Evolutionary conservation across 108 stramenopile genomes (phyloP).

Genomic region (Nitzschia inconspicua): DNA sequence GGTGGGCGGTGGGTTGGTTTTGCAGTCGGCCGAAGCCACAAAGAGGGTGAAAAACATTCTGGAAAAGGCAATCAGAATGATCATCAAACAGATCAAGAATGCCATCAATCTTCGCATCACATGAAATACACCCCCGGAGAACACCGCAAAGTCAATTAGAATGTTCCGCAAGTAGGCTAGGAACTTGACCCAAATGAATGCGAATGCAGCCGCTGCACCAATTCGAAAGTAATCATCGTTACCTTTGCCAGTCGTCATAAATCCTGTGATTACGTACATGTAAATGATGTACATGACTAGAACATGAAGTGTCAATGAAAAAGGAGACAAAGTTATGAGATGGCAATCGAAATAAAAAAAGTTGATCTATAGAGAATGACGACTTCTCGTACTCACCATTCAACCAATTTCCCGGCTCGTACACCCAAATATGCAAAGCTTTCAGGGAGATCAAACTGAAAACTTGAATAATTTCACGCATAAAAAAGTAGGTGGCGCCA

Average conservation of each 20-base stretch:
- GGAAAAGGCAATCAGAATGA: slow-evolving; percentile 61
- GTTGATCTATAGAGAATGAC: too few species aligned
- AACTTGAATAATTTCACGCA: slow-evolving; percentile 64
- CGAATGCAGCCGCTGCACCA: slow-evolving; percentile 33
- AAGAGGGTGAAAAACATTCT: slow-evolving; percentile 53
- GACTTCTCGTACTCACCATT: slow-evolving; percentile 47
- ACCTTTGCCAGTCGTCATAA: slow-evolving; percentile 38
- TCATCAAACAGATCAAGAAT: slow-evolving; percentile 47
- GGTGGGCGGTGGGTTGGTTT: background rate
- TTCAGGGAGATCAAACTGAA: slow-evolving; percentile 52
- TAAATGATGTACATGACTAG: too few species aligned
- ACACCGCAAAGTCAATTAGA: slow-evolving; percentile 61
- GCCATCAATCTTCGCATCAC: slow-evolving; percentile 48
- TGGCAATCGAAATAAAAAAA: too few species aligned
- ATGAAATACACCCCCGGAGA: slow-evolving; percentile 53
- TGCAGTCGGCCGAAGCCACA: slow-evolving; percentile 32
- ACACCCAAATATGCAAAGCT: slow-evolving; percentile 49
- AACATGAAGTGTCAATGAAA: too few species aligned
- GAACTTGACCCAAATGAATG: slow-evolving; percentile 42
- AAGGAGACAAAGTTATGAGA: too few species aligned
- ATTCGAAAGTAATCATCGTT: slow-evolving; percentile 29
- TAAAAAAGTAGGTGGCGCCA: slow-evolving; percentile 60
- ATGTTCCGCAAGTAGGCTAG: slow-evolving; percentile 43
- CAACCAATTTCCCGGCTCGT: slow-evolving; percentile 66
- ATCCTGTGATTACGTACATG: slow-evolving; percentile 44